Percentiles rank a stretch among this genome's conserved stretches.
Evolutionary conservation across 306 rosid species (phyloP).

Genomic region (barrel medic (Medicago truncatula)): MtrunA17r5.0-ANR NC_053045.1:41783501-41784000

Average conservation of each 20-base stretch:
- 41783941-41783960: slow-evolving; percentile 53
- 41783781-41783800: slow-evolving; percentile 76
- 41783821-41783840: slow-evolving; percentile 63
- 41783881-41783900: slow-evolving; percentile 61
- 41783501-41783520: slow-evolving; percentile 49
- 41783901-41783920: slow-evolving; percentile 87
- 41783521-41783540: slow-evolving; percentile 30
- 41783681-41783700: slow-evolving; percentile 61
- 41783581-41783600: slow-evolving; percentile 40
- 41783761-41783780: slow-evolving; percentile 81
- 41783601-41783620: slow-evolving; percentile 44
- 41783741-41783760: slow-evolving; percentile 80
- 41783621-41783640: slow-evolving; percentile 21
- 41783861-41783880: slow-evolving; percentile 52
- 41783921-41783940: slow-evolving; percentile 52
- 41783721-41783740: slow-evolving; percentile 96
- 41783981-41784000: slow-evolving; percentile 55
- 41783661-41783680: slow-evolving; percentile 93
- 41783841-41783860: slow-evolving; percentile 75
- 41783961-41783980: slow-evolving; percentile 54
- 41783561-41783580: slow-evolving; percentile 71
- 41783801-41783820: slow-evolving; percentile 76
- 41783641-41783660: slow-evolving; percentile 96
- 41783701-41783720: slow-evolving; percentile 74
- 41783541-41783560: slow-evolving; percentile 59